These are phyloP conservation scores for Skeletonema costatum DNA, from an alignment of 108 stramenopile species.

Conservation along the genomic window DNA sequence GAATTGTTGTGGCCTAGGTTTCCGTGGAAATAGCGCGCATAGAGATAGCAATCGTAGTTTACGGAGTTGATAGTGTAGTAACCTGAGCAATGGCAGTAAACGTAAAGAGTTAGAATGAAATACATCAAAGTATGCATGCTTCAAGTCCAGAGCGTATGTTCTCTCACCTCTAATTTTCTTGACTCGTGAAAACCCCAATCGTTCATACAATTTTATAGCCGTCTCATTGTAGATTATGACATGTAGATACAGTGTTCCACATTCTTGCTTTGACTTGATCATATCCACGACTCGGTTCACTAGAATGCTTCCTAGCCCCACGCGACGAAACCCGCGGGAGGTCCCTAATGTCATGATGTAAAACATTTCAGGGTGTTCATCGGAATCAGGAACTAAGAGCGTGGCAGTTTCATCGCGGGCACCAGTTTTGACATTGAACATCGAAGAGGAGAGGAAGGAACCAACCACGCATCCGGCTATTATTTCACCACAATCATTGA, in stretches of 20 bases:
- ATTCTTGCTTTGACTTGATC: slow-evolving; percentile 46
- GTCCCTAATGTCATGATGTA: slow-evolving; percentile 91
- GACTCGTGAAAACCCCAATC: slow-evolving; percentile 70
- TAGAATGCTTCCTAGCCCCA: slow-evolving; percentile 68
- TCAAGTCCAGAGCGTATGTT: not conserved
- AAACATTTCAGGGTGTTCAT: slow-evolving; percentile 53
- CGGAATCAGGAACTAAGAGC: slow-evolving; percentile 52
- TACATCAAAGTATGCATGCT: too few relatives aligned
- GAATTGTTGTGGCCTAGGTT: slow-evolving; percentile 18
- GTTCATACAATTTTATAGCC: slow-evolving; percentile 86
- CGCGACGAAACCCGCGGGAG: slow-evolving; percentile 47
- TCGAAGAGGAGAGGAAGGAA: slow-evolving; percentile 28
- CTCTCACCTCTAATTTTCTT: slow-evolving; percentile 58
- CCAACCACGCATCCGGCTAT: slow-evolving; percentile 52
- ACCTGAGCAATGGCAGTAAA: slow-evolving; percentile 24
- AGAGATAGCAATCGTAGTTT: slow-evolving; percentile 74
- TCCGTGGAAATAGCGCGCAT: slow-evolving; percentile 82
- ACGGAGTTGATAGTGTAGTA: slow-evolving; percentile 79
- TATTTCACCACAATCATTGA: slow-evolving; percentile 12
- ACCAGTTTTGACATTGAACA: not conserved
- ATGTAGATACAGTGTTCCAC: slow-evolving; percentile 80
- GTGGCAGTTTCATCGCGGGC: slow-evolving; percentile 28
- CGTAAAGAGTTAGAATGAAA: not conserved
- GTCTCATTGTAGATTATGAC: slow-evolving; percentile 74
- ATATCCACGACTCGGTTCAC: slow-evolving; percentile 59